These are phyloP conservation scores for Helianthus tuberosus DNA, from an alignment of 129 eudicot genomes.

Conservation along the genomic window DNA sequence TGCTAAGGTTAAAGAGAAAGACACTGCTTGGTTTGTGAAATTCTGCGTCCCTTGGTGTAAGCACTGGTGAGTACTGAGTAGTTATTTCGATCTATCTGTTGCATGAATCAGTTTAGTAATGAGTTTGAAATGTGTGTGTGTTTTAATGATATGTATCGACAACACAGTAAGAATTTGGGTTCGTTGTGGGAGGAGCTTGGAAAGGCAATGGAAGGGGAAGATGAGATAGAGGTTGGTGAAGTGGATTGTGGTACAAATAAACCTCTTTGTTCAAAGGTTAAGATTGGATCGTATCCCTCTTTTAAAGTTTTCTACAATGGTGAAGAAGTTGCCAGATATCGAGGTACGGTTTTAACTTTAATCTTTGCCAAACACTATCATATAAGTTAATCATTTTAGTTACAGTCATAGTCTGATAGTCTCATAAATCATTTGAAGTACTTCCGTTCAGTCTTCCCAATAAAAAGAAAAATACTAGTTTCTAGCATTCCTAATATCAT, in stretches of 20 bases:
- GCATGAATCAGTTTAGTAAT: constrained; percentile 3
- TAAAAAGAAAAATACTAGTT: neutral
- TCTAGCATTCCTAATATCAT: neutral
- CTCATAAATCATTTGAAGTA: neutral
- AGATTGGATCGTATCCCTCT: constrained; percentile 91
- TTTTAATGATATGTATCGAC: constrained; percentile 18
- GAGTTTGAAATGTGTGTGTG: neutral
- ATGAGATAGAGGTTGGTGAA: constrained; percentile 95
- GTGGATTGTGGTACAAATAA: constrained; percentile 83
- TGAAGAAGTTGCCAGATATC: constrained; percentile 86
- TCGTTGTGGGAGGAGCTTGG: constrained; percentile 94
- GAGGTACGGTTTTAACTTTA: constrained; percentile 48
- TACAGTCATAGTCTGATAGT: neutral
- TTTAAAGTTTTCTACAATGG: constrained; percentile 95
- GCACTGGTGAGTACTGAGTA: constrained; percentile 83
- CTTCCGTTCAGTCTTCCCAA: neutral
- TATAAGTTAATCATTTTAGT: neutral
- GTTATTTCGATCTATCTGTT: neutral
- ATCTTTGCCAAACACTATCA: constrained; percentile 11
- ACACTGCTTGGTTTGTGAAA: constrained; percentile 96
- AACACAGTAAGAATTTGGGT: constrained; percentile 78
- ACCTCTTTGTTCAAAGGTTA: constrained; percentile 80
- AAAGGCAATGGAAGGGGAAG: constrained; percentile 92
- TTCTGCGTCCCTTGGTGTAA: constrained; percentile 99
- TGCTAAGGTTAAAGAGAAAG: constrained; percentile 84